Evolutionary conservation across 2,329 filamentous ascomycete genomes (phyloP).

Genomic region (Penicillium sp.): DNA sequence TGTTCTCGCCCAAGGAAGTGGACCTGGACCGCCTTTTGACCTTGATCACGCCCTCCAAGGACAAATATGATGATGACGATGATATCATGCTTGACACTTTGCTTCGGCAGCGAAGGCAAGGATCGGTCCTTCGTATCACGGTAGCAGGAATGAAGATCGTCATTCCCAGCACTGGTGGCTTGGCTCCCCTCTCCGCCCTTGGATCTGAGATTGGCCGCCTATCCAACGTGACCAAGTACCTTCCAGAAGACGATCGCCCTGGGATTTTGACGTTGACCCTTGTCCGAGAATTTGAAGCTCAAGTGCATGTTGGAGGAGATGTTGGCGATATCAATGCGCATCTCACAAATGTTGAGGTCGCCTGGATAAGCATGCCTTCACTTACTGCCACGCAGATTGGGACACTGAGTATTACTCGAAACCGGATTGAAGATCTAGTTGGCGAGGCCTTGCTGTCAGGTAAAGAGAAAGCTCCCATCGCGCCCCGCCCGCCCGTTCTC

Average conservation of each 20-base stretch:
- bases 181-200: constrained; percentile 69
- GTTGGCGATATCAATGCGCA: constrained; percentile 66
- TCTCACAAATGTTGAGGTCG: constrained; percentile 67
- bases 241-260: constrained; percentile 92
- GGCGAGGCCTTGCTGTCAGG: constrained; percentile 57
- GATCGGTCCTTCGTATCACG: constrained; percentile 73
- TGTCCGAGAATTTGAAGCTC: constrained; percentile 64
- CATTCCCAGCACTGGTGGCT: constrained; percentile 64
- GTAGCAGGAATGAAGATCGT: constrained; percentile 66
- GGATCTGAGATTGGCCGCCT: constrained; percentile 79
- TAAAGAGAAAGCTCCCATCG: constrained; percentile 18
- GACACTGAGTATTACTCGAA: constrained; percentile 63
- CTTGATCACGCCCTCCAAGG: constrained; percentile 86
- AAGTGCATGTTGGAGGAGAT: constrained; percentile 65
- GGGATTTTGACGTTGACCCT: constrained; percentile 76
- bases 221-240: constrained; percentile 86
- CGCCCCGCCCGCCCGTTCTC: constrained; percentile 60
- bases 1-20: constrained; percentile 70
- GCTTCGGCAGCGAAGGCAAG: constrained; percentile 81
- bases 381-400: constrained; percentile 77
- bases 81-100: constrained; percentile 95
- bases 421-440: constrained; percentile 70
- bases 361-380: constrained; percentile 82
- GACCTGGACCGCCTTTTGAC: constrained; percentile 82
- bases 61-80: constrained; percentile 85